Base-by-base conservation (phyloP, 352 stramenopile species). In the Phytophthora foliorum region DNA sequence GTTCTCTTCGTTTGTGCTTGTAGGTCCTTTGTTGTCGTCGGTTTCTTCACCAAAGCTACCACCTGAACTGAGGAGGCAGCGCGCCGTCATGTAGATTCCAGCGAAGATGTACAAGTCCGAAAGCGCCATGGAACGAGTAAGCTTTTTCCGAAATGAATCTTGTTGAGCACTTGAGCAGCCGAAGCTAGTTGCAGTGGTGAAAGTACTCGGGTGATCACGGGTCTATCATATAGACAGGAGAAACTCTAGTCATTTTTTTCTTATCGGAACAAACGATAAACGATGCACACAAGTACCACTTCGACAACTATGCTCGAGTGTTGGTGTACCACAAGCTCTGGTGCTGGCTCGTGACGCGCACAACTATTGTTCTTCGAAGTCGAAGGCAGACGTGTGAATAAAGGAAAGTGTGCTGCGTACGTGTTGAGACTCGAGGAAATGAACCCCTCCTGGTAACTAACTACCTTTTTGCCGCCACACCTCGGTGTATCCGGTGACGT, bases 341-440 rank as follows among this genome's bases (percentile, higher is more conserved):
- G 7, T 34, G 8, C 29, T 34, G 8, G 9, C 29, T 34, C 29
- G 7, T 34, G 29, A 34, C 29, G 29, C 8, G 7, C 7, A 34
- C 29, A n/a, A n/a, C n/a, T n/a, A n/a, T n/a, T n/a, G n/a, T n/a
- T n/a, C n/a, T n/a, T n/a, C n/a, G n/a, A n/a, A n/a, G n/a, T n/a
- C n/a, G n/a, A n/a, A n/a, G n/a, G n/a, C n/a, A n/a, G n/a, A n/a
- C n/a, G n/a, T n/a, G n/a, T n/a, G n/a, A 31, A 31, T 31, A 31
- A 31, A 4, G 27, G 27, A 31, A 31, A 31, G 27, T 31, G 27
- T 31, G 2, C 27, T 19, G 19, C 62, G 46, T 63, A 69, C 62
- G 13, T 65, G 63, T 25, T 81, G 74, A 16, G 74, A 77, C 1
- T 56, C 31, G 45, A 76, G 50, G 57, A 77, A 74, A n/a, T n/a